Evolutionary conservation across 148 eudicot species (phyloP).

Genomic region (Diospyros lotus): DNA sequence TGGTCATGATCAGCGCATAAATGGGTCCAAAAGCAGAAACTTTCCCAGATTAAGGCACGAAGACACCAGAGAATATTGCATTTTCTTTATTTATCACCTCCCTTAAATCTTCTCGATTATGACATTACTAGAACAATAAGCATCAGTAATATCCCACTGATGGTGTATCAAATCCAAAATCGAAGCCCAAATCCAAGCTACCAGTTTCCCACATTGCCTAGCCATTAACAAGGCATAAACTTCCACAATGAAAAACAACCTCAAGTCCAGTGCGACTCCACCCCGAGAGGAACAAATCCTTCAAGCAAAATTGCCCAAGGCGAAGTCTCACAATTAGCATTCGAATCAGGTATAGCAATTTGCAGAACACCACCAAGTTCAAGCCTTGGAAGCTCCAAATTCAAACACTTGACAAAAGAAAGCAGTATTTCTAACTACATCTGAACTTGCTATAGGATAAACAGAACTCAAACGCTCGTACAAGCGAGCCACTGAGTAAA

Average conservation of each 20-base stretch:
- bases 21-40: conserved; percentile 20
- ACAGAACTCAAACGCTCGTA: background rate
- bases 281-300: conserved; percentile 1
- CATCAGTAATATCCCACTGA: conserved; percentile 4
- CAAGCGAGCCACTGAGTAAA: conserved; percentile 1
- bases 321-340: background rate
- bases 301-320: conserved; percentile 8
- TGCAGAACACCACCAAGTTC: background rate
- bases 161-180: background rate
- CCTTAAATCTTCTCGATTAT: conserved; percentile 17
- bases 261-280: conserved; percentile 17
- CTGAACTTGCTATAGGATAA: background rate
- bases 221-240: background rate
- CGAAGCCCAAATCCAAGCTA: conserved; percentile 18
- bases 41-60: conserved; percentile 26
- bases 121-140: conserved; percentile 16
- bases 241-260: conserved; percentile 1
- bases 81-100: conserved; percentile 26
- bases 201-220: background rate
- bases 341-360: background rate
- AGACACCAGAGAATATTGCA: conserved; percentile 31
- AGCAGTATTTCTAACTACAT: background rate
- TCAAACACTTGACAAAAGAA: background rate
- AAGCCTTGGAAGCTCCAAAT: background rate
- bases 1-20: conserved; percentile 66